These are phyloP conservation scores for Backusella psychrophila DNA, from an alignment of 192 early-diverging fungal species.

Conservation along the genomic window DNA sequence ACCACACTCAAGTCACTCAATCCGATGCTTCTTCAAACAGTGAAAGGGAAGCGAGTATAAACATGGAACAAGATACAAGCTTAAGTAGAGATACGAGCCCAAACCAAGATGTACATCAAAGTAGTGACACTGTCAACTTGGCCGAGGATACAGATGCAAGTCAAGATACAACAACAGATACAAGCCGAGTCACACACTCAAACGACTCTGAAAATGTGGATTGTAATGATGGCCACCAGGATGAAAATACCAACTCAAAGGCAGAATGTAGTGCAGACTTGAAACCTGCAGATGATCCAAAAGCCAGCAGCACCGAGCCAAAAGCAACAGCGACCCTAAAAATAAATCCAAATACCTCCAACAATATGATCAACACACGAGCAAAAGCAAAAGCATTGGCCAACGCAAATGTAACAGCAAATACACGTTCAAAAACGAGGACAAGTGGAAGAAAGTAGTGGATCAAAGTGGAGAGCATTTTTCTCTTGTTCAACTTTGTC, in stretches of 20 bases:
- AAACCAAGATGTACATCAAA: neutral
- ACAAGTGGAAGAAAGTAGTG: neutral
- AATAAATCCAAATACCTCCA: neutral
- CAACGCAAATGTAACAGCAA: neutral
- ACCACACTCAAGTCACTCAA: neutral
- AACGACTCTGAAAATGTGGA: neutral
- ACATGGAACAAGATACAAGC: neutral
- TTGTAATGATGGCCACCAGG: neutral
- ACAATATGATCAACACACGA: neutral
- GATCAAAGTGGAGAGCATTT: neutral
- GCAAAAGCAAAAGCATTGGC: neutral
- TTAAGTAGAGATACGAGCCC: neutral
- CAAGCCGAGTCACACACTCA: neutral
- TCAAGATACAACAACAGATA: neutral
- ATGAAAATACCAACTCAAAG: neutral
- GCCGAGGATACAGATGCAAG: neutral
- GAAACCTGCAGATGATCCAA: neutral
- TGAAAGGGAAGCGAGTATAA: neutral
- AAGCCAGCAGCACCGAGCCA: neutral
- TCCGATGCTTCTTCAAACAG: neutral
- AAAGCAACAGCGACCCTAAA: neutral
- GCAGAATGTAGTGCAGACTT: neutral
- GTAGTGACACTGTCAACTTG: neutral
- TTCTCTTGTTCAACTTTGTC: neutral
- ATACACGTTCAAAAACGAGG: neutral